Evolutionary conservation across 1,284 basidiomycete genomes (phyloP).

Genomic region (Anthracocystis setariae): DNA sequence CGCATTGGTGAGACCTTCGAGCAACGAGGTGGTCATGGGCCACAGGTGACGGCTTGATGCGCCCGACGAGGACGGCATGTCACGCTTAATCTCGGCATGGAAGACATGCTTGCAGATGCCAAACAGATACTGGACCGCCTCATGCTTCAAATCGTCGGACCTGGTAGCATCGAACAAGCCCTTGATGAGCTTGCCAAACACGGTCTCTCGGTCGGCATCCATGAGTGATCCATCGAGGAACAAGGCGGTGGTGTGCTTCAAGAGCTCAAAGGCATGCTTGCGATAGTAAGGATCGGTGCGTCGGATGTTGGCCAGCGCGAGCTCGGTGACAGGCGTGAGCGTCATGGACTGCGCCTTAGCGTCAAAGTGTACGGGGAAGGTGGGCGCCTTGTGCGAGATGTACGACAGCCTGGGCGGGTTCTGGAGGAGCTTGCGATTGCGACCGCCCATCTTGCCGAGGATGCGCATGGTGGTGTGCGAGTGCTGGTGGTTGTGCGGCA

Average conservation of each 20-base stretch:
- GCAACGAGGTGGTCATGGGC: constrained; percentile 70
- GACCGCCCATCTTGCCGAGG: constrained; percentile 93
- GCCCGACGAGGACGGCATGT: constrained; percentile 69
- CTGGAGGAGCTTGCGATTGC: constrained; percentile 84
- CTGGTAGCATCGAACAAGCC: constrained; percentile 83
- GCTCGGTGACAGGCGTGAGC: constrained; percentile 77
- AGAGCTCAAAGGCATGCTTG: constrained; percentile 79
- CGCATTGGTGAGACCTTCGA: constrained; percentile 61
- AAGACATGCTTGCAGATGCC: constrained; percentile 79
- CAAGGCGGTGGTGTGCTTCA: constrained; percentile 79
- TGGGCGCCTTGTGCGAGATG: constrained; percentile 45
- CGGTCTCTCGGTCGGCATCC: constrained; percentile 76
- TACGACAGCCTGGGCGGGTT: constrained; percentile 83
- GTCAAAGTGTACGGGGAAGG: constrained; percentile 48
- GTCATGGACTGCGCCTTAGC: constrained; percentile 73
- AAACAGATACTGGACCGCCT: constrained; percentile 77
- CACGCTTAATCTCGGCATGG: constrained; percentile 68
- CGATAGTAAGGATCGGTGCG: constrained; percentile 76
- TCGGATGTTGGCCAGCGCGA: constrained; percentile 78
- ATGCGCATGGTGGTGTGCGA: constrained; percentile 96
- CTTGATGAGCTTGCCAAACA: constrained; percentile 76
- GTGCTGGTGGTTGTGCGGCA: constrained; percentile 89
- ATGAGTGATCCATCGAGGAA: constrained; percentile 75
- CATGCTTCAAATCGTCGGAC: constrained; percentile 76
- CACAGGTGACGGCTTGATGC: constrained; percentile 72